Base-by-base conservation (phyloP, 805 yeast genomes). In the Metschnikowia corniflorae region DNA sequence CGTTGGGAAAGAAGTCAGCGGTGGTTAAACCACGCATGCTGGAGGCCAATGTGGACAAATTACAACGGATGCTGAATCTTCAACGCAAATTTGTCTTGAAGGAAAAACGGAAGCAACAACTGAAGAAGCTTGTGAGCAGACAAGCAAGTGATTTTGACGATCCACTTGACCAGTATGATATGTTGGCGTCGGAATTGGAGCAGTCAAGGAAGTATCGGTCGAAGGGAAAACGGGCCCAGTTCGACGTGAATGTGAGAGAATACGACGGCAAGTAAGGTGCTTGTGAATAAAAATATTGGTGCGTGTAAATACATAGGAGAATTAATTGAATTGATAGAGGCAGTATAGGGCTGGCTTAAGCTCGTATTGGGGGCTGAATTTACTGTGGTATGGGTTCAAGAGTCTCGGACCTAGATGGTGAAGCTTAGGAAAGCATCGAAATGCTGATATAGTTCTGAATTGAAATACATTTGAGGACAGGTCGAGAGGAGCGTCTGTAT, bases 1-100 rank as follows among this genome's bases (percentile, higher is more conserved):
- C 84, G 1, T 52, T 57, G 37, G 68, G 59, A 7, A 58, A 58
- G 47, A 68, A 68, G 51, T 52, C 60, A 21, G 59, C 55, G 2
- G 49, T 50, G 10, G 63, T 61, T 7, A 62, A 59, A 47, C 58
- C 55, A 35, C 47, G 43, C 25, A 33, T 68, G 9, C 47, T 60
- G 14, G 68, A 57, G 12, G 57, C 58, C 21, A 51, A 49, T 14
- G 50, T 51, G 37, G 65, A 60, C 6, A 60, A 60, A 38, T 51
- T 68, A 39, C 67, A 65, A 30, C 51, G 53, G 10, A 54, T 65
- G 35, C 51, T 66, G 23, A 64, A 61, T 43, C 55, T 61, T 22
- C 64, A 64, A 29, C 61, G 61, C 49, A 68, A 68, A 53, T 54
- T 59, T 49, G 66, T 42, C 26, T 16, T 43, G 28, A 46, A 44